Evolutionary conservation across 805 yeast genomes (phyloP).

Genomic region (Saccharomycopsis fodiens): DNA sequence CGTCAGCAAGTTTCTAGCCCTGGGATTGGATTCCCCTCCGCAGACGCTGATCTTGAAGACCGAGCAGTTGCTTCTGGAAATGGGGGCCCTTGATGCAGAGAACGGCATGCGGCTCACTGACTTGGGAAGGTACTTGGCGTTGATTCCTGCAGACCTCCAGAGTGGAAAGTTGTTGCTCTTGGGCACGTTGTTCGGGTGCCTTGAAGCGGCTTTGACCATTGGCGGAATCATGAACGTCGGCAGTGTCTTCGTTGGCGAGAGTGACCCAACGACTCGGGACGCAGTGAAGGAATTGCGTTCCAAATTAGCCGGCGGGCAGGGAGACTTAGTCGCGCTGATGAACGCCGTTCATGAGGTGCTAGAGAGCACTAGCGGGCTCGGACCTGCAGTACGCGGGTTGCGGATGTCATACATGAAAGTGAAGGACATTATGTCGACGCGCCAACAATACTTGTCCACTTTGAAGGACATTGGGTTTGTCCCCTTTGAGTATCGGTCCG

Average conservation of each 20-base stretch:
- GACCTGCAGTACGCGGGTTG: not conserved
- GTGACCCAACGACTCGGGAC: constrained; percentile 41
- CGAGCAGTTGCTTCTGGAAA: constrained; percentile 43
- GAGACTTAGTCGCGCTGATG: constrained; percentile 68
- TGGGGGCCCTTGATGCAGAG: constrained; percentile 60
- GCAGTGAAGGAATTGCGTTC: constrained; percentile 40
- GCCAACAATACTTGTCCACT: constrained; percentile 61
- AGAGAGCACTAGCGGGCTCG: constrained; percentile 35
- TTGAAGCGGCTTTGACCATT: constrained; percentile 70
- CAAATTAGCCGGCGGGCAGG: constrained; percentile 34
- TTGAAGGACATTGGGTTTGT: constrained; percentile 74
- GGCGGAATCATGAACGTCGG: constrained; percentile 73
- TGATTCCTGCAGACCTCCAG: constrained; percentile 77
- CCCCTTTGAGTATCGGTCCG: constrained; percentile 40
- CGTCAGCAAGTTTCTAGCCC: constrained; percentile 59
- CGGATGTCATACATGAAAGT: constrained; percentile 55
- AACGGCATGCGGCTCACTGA: constrained; percentile 39
- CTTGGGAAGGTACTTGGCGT: constrained; percentile 71
- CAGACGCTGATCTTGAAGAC: constrained; percentile 44
- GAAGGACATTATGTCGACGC: constrained; percentile 63
- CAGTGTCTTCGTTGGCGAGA: constrained; percentile 52
- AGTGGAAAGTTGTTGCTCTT: constrained; percentile 76
- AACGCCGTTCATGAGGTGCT: constrained; percentile 45
- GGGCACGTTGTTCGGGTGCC: constrained; percentile 77
- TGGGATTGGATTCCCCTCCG: constrained; percentile 80